Percentiles rank a stretch among this genome's conserved stretches.
Conservation (phyloP, 208 protist species). For the Leishmania mexicana region DNA sequence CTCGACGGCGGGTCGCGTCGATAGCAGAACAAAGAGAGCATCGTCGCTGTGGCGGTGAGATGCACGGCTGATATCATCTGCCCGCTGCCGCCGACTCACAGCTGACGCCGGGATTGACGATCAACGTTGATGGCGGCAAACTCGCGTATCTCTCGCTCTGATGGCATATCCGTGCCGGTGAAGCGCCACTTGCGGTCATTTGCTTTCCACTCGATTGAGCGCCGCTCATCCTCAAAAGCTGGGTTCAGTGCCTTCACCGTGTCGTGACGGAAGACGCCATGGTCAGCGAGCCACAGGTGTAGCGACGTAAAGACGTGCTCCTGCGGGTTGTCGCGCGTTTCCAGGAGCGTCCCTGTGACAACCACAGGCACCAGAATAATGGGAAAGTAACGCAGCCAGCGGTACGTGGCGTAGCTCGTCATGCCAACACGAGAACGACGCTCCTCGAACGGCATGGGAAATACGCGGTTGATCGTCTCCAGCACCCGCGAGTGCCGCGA, state of each 20-base stretch:
- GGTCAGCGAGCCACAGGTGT: slow-evolving; percentile 88
- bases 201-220: slow-evolving; percentile 80
- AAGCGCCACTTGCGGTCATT: slow-evolving; percentile 90
- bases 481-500: slow-evolving; percentile 79
- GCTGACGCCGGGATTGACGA: slow-evolving; percentile 23
- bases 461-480: slow-evolving; percentile 85
- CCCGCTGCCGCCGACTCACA: background rate
- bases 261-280: slow-evolving; percentile 87
- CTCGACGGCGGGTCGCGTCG: background rate
- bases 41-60: background rate
- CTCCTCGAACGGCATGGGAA: slow-evolving; percentile 88
- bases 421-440: slow-evolving; percentile 82
- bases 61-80: background rate
- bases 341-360: slow-evolving; percentile 62
- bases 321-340: slow-evolving; percentile 84
- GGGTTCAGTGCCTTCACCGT: slow-evolving; percentile 89
- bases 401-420: slow-evolving; percentile 84
- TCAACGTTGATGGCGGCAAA: slow-evolving; percentile 91
- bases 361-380: slow-evolving; percentile 71
- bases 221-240: slow-evolving; percentile 85
- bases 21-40: background rate
- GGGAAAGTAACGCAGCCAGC: slow-evolving; percentile 84
- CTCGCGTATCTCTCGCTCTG: slow-evolving; percentile 75
- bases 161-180: slow-evolving; percentile 80
- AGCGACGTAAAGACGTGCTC: slow-evolving; percentile 87